phyloP scores from a whole-genome alignment of 2,329 filamentous ascomycete species.

The Epichloe gansuensis region DNA sequence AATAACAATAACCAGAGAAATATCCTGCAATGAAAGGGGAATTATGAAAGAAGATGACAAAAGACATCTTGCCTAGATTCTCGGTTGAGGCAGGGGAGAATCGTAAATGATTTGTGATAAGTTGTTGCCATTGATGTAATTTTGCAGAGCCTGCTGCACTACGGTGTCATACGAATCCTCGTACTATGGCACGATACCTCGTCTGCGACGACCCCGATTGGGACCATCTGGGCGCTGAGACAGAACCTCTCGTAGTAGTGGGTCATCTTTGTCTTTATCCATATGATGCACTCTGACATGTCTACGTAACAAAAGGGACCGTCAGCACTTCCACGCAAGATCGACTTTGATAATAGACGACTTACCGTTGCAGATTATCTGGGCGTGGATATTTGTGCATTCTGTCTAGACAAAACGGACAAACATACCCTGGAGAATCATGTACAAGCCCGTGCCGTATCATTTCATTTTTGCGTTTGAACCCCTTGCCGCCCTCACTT shows the following conservation, averaged over 20 bases:
- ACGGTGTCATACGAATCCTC: not conserved
- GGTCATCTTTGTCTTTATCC: slow-evolving; percentile 83
- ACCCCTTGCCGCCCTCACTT: slow-evolving; percentile 52
- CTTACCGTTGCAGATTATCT: slow-evolving; percentile 87
- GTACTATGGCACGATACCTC: slow-evolving; percentile 32
- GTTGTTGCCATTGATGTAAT: not conserved
- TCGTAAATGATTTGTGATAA: not conserved
- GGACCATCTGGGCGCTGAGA: slow-evolving; percentile 77
- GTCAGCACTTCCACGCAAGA: slow-evolving; percentile 6
- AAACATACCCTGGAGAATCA: slow-evolving; percentile 87
- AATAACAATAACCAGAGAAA: not conserved
- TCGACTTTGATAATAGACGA: slow-evolving; percentile 3
- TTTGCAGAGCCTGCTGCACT: not conserved
- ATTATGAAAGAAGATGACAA: not conserved
- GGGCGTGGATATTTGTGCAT: slow-evolving; percentile 92
- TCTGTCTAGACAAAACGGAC: slow-evolving; percentile 86
- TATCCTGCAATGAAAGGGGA: not conserved
- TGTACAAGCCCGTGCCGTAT: slow-evolving; percentile 77
- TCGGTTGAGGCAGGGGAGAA: not conserved
- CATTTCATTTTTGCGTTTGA: slow-evolving; percentile 65
- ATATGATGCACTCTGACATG: slow-evolving; percentile 88
- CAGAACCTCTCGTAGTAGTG: slow-evolving; percentile 67
- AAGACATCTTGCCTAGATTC: not conserved
- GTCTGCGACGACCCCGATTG: slow-evolving; percentile 64
- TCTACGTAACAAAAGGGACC: slow-evolving; percentile 30